Evolutionary conservation across 1,284 basidiomycete species (phyloP), one percentile per base, ranked within the genome.

Genomic region (Anthracocystis walkeri): DNA sequence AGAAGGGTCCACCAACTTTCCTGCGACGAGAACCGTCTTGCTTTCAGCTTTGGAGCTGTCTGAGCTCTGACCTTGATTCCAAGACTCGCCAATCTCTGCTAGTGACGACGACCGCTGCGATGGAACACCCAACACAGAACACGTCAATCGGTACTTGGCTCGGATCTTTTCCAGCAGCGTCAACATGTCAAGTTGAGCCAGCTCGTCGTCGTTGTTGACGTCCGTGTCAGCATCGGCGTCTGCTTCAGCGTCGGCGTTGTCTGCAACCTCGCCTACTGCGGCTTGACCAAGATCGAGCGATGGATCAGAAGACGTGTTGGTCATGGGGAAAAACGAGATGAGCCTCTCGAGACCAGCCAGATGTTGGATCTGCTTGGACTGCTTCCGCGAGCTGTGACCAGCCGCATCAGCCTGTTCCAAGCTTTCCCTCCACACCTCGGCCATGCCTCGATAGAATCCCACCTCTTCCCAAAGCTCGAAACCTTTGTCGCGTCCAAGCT

Each of bases 391-490:
- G 14, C 52, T 68, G 54, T 57, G 68, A 4, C 74, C 70, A 16
- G 44, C 46, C 38, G 49, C 56, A 29, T 73, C 66, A 14, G 62
- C 63, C 48, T 60, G 72, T 31, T 72, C 54, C 40, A 78, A 20
- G n/a, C 57, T 38, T 20, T 60, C 50, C 48, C 58, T 52, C 92
- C 93, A 97, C 65, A 91, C 89, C 57, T 81, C 74, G 4, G 93
- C 93, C 81, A 92, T 92, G 3, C 94, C 95, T 80, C 93, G 89
- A 83, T 96, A 96, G 83, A 92, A 97, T 2, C 93, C 95, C 7
- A 98, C 89, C 85, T 98, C 96, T 85, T 97, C 94, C 94, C 95
- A 97, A 84, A 97, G 90, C 86, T 96, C 94, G 85, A 92, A 97
- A 0, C 93, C 94, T 83, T 97, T 95, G 81, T 94, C 91, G 68